Evolutionary conservation across 2,329 filamentous ascomycete genomes (phyloP).

Genomic region (Aspergillus versicolor): DNA sequence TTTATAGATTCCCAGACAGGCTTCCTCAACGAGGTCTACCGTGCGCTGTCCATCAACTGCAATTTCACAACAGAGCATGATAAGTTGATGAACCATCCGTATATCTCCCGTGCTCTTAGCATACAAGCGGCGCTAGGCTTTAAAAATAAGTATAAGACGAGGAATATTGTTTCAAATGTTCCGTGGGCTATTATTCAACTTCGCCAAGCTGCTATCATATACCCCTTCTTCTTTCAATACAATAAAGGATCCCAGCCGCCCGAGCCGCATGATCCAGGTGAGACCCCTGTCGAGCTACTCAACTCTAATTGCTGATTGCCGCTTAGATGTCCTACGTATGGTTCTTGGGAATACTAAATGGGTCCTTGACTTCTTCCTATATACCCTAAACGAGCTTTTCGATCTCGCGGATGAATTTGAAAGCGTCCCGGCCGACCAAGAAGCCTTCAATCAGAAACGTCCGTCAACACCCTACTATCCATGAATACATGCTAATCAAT

Average conservation of each 20-base stretch:
- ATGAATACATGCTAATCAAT: constrained; percentile 1
- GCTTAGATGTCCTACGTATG: constrained; percentile 66
- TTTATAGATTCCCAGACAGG: constrained; percentile 58
- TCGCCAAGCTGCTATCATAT: constrained; percentile 65
- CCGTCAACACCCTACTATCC: constrained; percentile 7
- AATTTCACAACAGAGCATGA: constrained; percentile 83
- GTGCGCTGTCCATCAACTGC: constrained; percentile 68
- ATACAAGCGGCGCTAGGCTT: constrained; percentile 78
- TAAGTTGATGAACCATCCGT: constrained; percentile 68
- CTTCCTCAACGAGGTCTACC: constrained; percentile 66
- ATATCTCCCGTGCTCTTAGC: constrained; percentile 73
- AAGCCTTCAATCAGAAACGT: constrained; percentile 40
- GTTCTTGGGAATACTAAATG: constrained; percentile 75
- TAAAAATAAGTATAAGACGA: constrained; percentile 59
- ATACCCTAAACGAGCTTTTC: constrained; percentile 55
- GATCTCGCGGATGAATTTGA: constrained; percentile 43
- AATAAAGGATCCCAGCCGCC: constrained; percentile 50
- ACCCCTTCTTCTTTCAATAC: constrained; percentile 65
- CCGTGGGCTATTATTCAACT: constrained; percentile 73
- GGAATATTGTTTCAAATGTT: constrained; percentile 69
- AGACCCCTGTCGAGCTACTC: constrained; percentile 13
- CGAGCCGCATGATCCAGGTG: constrained; percentile 58
- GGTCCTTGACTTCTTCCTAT: constrained; percentile 66
- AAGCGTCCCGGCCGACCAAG: constrained; percentile 30
- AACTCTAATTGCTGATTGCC: neutral